Base-by-base conservation (phyloP, 352 stramenopile genomes). In the Globisporangium cystogenes region DNA sequence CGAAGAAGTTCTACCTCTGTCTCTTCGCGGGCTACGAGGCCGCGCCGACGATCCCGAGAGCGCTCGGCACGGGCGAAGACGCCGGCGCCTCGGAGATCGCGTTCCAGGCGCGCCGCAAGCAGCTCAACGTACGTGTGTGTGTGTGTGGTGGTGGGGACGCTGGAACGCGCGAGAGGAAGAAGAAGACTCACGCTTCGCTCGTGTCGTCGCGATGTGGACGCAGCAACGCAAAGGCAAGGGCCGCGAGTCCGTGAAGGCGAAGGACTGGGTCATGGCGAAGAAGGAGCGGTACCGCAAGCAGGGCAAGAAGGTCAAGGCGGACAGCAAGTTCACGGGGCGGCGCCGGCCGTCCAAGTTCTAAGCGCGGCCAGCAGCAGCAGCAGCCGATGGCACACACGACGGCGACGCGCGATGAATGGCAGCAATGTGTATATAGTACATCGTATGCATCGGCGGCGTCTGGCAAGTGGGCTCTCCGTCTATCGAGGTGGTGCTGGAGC, bases 1-100 rank as follows among this genome's bases (percentile, higher is more conserved):
- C 97, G 33, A 99, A 99, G 80, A 99, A 99, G 68, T 98, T 99
- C 74, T 99, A 99, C 68, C 67, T 99, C 18, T 95, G 98, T 50
- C 87, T 97, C 31, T 99, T 99, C 67, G 96, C 98, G 48, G 89
- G 96, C 49, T 89, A 87, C 42, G 96, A 91, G 42, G 74, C 62
- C 7, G 60, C 74, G 23, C 77, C 84, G 58, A 81, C 85, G 44
- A 68, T 97, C 26, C 95, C 90, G 4, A 76, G 88, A 64, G 90
- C 73, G 21, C 73, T 98, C 40, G 87, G 72, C 8, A 79, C 76
- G 12, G 74, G 70, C 49, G 74, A 78, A 44, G 68, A 65, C 21
- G 45, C 45, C 7, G 26, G 45, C 6, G 56, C 70, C 4, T 70
- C 72, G 31, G 74, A 87, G 44, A 68, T 88, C 33, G 70, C 77